Base-by-base conservation (phyloP, 1,284 basidiomycete genomes). In the Pseudozyma thailandica region DNA sequence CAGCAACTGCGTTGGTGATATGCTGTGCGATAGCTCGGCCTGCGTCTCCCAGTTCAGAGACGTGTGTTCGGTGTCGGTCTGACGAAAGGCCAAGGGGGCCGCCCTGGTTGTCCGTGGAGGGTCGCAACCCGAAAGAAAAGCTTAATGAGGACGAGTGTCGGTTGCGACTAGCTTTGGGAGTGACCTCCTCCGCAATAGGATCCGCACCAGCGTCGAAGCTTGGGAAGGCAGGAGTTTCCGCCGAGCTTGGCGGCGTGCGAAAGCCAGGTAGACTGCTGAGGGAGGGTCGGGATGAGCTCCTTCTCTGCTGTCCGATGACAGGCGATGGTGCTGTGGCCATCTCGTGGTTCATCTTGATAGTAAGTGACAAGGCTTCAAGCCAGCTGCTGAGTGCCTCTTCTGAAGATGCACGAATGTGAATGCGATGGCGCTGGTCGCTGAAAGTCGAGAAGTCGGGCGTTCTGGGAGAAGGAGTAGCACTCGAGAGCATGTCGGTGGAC, bases 211-310 rank as follows among this genome's bases (percentile, higher is more conserved):
- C 6, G 2, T 45, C 28, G 30, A 47, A 9, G 16, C 21, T 39
- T 6, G 55, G 47, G 20, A 58, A 47, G 6, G 33, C 21, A 0
- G 48, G 56, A 27, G 47, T 39, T 6, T 21, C 15, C 12, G 48
- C 27, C 15, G 50, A 35, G 20, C 31, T 44, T 0, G 45, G n/a
- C 10, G 56, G 44, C 3, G 57, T 57, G 10, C 57, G 56, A 20
- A 66, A 66, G 52, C 64, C 64, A 15, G 64, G 42, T 9, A 66
- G 41, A 25, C 44, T 50, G 45, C 45, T 33, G 8, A 66, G 25
- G 0, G 57, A 51, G 1, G 57, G 64, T 2, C 57, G 52, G 4
- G 41, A 13, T 16, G 51, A 44, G 9, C 21, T 26, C 12, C 47
- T 28, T n/a, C 28, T 50, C 16, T 44, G 48, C 4, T 46, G 42